These are phyloP conservation scores for Kockiozyma suomiensis DNA, from an alignment of 805 yeast genomes.

Conservation along the genomic window DNA sequence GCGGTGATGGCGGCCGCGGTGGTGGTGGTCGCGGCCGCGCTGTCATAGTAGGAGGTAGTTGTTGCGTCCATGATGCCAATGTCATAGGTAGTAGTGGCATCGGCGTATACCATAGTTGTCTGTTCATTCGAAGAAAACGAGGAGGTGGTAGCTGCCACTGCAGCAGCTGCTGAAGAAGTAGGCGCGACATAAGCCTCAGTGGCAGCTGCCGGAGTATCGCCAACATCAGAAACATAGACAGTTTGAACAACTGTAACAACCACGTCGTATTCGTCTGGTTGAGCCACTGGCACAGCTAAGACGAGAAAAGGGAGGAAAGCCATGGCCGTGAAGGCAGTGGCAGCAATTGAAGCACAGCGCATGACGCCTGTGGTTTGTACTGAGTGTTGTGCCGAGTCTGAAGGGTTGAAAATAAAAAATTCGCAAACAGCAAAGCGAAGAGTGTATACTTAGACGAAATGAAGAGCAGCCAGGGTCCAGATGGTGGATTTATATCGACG, in stretches of 20 bases:
- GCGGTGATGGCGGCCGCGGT: not conserved
- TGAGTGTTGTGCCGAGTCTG: no score
- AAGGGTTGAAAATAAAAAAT: not conserved
- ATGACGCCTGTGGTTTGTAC: no score
- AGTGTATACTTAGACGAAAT: not conserved
- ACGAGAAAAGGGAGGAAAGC: not conserved
- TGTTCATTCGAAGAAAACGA: not conserved
- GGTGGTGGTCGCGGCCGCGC: not conserved
- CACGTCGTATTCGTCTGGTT: conserved; percentile 2
- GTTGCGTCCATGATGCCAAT: conserved; percentile 11
- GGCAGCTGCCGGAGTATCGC: not conserved
- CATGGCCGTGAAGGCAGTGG: not conserved
- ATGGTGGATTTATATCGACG: not conserved
- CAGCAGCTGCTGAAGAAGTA: conserved; percentile 1
- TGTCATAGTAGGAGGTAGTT: not conserved
- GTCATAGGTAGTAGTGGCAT: conserved; percentile 1
- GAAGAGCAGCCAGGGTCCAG: not conserved
- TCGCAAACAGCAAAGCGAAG: not conserved
- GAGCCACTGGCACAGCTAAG: not conserved
- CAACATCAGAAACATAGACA: not conserved
- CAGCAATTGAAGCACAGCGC: not conserved
- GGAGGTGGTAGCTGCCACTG: not conserved
- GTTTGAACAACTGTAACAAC: not conserved
- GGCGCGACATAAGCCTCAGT: not conserved
- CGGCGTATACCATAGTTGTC: conserved; percentile 8